Conservation (phyloP, 1,284 basidiomycete species). For the Vanrija sp. region DNA sequence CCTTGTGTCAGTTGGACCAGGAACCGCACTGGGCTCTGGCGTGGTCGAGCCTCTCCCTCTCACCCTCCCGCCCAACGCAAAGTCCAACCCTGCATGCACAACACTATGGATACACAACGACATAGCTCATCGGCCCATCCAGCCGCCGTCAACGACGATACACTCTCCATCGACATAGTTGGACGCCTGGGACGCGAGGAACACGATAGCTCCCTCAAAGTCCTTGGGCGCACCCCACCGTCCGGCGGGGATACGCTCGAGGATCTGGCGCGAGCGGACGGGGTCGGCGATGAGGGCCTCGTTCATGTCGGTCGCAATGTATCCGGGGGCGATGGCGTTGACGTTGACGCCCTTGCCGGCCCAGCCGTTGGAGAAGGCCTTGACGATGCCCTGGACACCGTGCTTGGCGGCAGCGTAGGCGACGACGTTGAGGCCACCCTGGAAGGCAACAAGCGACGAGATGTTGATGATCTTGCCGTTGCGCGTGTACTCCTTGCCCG, state of each 20-base stretch:
- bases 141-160: conserved; percentile 48
- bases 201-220: conserved; percentile 87
- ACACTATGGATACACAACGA: no score
- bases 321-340: conserved; percentile 82
- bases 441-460: conserved; percentile 48
- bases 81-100: no score
- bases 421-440: conserved; percentile 72
- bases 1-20: no score
- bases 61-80: no score
- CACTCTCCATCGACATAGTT: conserved; percentile 86
- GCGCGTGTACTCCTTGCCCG: conserved; percentile 15
- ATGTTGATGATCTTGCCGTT: conserved; percentile 53
- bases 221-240: conserved; percentile 84
- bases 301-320: conserved; percentile 75
- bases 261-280: conserved; percentile 68
- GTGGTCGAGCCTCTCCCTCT: no score
- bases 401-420: conserved; percentile 87
- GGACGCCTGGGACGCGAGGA: conserved; percentile 77
- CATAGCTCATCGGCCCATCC: conserved; percentile 39
- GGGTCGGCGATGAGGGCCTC: conserved; percentile 48
- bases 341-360: conserved; percentile 79
- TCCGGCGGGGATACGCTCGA: conserved; percentile 85
- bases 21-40: no score
- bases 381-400: conserved; percentile 71
- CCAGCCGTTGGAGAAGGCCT: conserved; percentile 61